A percentile compares a stretch with the other conserved stretches of the same genome.
Evolutionary conservation across 2,329 filamentous ascomycete species (phyloP).

Genomic region (Lachnellula subtilissima): DNA sequence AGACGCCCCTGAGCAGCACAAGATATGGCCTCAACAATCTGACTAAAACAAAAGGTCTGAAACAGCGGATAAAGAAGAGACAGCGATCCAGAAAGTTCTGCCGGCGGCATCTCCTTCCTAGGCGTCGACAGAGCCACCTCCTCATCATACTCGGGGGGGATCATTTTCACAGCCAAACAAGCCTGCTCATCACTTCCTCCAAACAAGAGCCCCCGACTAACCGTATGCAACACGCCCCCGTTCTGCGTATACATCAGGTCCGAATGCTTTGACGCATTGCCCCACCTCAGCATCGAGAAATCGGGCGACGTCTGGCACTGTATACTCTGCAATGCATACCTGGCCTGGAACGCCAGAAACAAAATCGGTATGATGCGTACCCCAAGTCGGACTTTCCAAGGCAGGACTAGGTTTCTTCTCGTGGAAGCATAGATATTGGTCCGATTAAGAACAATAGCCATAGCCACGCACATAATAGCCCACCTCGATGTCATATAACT

Average conservation of each 20-base stretch:
- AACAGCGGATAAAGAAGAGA: conserved; percentile 73
- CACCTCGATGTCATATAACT: conserved; percentile 88
- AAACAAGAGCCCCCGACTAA: conserved; percentile 68
- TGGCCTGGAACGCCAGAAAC: conserved; percentile 64
- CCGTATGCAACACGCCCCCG: conserved; percentile 63
- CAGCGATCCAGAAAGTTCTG: conserved; percentile 60
- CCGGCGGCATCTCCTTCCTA: conserved; percentile 5
- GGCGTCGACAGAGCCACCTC: conserved; percentile 22
- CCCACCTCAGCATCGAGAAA: conserved; percentile 66
- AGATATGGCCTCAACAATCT: conserved; percentile 83
- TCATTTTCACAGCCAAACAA: conserved; percentile 72
- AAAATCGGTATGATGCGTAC: conserved; percentile 68
- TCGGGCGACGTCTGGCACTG: conserved; percentile 84
- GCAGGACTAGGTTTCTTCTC: conserved; percentile 69
- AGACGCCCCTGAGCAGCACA: conserved; percentile 82
- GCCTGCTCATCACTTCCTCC: conserved; percentile 70
- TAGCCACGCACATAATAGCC: conserved; percentile 81
- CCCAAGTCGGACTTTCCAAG: conserved; percentile 65
- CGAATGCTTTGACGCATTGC: conserved; percentile 58
- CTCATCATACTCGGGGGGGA: conserved; percentile 46
- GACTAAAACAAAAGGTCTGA: conserved; percentile 64
- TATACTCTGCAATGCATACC: conserved; percentile 72
- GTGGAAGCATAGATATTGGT: conserved; percentile 92
- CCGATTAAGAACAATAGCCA: conserved; percentile 83
- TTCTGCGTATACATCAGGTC: conserved; percentile 66